Percentiles rank a stretch among this genome's conserved stretches.
These are phyloP conservation scores for Apiospora malaysiana DNA, from an alignment of 2,329 filamentous ascomycete species.

Conservation along the genomic window DNA sequence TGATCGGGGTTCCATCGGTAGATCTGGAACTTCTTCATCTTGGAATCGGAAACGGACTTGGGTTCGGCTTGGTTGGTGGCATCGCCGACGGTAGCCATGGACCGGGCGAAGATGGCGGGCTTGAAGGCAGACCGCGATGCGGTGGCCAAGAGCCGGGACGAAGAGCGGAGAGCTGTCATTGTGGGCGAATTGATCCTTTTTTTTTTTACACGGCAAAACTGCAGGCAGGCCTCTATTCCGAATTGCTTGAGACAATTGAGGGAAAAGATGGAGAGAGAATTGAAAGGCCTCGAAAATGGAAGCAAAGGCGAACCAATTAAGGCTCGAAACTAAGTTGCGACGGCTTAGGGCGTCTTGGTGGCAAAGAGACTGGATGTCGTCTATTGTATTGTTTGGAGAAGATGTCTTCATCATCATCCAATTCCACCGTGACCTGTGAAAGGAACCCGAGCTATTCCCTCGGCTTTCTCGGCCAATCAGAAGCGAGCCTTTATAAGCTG, in stretches of 20 bases:
- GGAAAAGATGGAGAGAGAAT: not conserved
- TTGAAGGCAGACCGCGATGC: conserved; percentile 47
- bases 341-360: conserved; percentile 21
- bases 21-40: conserved; percentile 94
- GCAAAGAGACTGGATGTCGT: conserved; percentile 17
- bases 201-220: not conserved
- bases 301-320: conserved; percentile 4
- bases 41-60: conserved; percentile 58
- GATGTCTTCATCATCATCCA: conserved; percentile 22
- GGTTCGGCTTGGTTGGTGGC: conserved; percentile 68
- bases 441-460: conserved; percentile 18
- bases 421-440: conserved; percentile 12
- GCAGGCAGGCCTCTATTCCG: conserved; percentile 1
- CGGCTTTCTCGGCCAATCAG: conserved; percentile 20
- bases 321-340: not conserved
- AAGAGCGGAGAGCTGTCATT: conserved; percentile 69
- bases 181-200: conserved; percentile 33
- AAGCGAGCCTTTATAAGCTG: conserved; percentile 20
- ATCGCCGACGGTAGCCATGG: conserved; percentile 63
- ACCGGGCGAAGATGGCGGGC: conserved; percentile 53
- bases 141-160: conserved; percentile 58
- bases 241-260: conserved; percentile 1
- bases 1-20: conserved; percentile 98
- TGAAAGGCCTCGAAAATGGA: not conserved
- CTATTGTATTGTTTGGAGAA: conserved; percentile 16